Evolutionary conservation across 2,329 filamentous ascomycete species (phyloP).

Genomic region (Gnomoniopsis smithogilvyi): DNA sequence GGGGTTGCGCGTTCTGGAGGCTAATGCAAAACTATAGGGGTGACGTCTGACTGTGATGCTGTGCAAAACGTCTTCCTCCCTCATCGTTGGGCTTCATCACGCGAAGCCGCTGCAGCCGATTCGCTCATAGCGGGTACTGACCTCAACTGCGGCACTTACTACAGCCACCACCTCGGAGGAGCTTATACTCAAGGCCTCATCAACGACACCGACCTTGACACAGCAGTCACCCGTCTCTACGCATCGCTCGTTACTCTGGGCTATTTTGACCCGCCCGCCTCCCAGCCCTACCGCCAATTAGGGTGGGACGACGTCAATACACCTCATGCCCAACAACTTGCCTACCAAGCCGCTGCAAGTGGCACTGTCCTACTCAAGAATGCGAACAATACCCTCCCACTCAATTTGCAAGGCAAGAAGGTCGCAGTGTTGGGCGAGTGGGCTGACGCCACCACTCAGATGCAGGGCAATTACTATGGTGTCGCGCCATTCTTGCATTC

Average conservation of each 20-base stretch:
- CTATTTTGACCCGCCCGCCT: conserved; percentile 50
- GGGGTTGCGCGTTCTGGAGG: neutral
- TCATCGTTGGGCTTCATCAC: conserved; percentile 26
- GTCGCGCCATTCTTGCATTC: conserved; percentile 52
- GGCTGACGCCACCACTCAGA: conserved; percentile 53
- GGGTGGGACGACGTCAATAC: conserved; percentile 54
- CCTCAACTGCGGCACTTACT: conserved; percentile 40
- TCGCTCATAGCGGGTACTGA: conserved; percentile 50
- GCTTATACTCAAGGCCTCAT: conserved; percentile 34
- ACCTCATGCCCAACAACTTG: conserved; percentile 49
- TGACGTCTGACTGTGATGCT: conserved; percentile 65
- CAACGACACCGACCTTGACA: conserved; percentile 43
- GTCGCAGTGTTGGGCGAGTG: conserved; percentile 57
- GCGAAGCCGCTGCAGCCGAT: conserved; percentile 43
- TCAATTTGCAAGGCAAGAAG: conserved; percentile 44
- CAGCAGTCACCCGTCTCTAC: conserved; percentile 49
- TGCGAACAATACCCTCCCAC: conserved; percentile 40
- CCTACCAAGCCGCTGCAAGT: conserved; percentile 49
- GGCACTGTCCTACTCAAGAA: conserved; percentile 53
- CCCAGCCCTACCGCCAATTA: conserved; percentile 48
- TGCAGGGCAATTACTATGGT: conserved; percentile 60
- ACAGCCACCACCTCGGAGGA: conserved; percentile 21
- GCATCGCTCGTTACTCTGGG: conserved; percentile 52
- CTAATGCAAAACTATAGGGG: conserved; percentile 32
- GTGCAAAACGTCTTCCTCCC: conserved; percentile 52